Percentiles rank a stretch among this genome's conserved stretches.
Evolutionary conservation across 2,329 filamentous ascomycete genomes (phyloP).

Genomic region (Zymoseptoria tritici): DNA sequence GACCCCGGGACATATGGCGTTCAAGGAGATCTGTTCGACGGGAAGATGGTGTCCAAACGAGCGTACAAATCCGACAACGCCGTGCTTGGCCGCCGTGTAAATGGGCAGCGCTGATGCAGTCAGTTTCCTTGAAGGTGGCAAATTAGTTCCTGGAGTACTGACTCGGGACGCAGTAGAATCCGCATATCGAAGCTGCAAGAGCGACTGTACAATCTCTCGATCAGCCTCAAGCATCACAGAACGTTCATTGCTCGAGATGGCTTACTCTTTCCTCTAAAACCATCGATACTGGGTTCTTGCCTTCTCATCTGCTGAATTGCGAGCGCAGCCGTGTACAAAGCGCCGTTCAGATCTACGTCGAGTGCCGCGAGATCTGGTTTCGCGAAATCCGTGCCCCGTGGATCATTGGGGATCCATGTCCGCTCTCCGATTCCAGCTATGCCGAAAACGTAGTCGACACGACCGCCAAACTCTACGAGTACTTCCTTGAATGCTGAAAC

Average conservation of each 20-base stretch:
- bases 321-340: conserved; percentile 37
- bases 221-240: neutral
- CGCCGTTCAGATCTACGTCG: conserved; percentile 36
- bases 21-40: conserved; percentile 35
- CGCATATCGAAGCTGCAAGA: conserved; percentile 36
- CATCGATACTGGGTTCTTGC: conserved; percentile 29
- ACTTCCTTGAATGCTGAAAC: conserved; percentile 31
- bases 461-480: conserved; percentile 25
- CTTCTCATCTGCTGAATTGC: conserved; percentile 40
- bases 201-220: conserved; percentile 12
- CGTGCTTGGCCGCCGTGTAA: conserved; percentile 40
- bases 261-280: conserved; percentile 35
- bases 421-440: conserved; percentile 37
- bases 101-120: conserved; percentile 30
- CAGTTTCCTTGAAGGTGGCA: neutral
- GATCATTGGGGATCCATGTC: conserved; percentile 29
- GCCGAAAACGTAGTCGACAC: conserved; percentile 36
- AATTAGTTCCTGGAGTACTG: conserved; percentile 4
- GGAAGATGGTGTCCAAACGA: conserved; percentile 37
- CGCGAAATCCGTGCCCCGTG: conserved; percentile 23
- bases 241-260: neutral
- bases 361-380: conserved; percentile 35
- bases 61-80: conserved; percentile 33
- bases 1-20: conserved; percentile 38
- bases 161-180: conserved; percentile 37